A percentile compares a stretch with the other conserved stretches of the same genome.
Conservation (phyloP, 108 stramenopile species). For the Fragilaria crotonensis region DNA sequence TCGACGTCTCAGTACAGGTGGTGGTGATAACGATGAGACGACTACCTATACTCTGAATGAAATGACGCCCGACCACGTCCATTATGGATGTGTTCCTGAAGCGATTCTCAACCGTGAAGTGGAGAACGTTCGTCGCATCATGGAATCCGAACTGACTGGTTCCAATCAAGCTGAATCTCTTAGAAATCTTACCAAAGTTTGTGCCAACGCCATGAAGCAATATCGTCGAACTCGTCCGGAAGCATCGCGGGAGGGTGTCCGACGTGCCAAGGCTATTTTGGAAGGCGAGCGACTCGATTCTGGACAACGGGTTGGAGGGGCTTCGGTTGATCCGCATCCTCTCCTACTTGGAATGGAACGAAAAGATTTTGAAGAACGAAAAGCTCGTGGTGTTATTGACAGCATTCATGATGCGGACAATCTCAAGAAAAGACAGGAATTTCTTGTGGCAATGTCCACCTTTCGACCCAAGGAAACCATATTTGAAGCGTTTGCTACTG, state of each 20-base stretch:
- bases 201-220: constrained; percentile 91
- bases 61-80: constrained; percentile 95
- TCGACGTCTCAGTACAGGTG: constrained; percentile 17
- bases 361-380: constrained; percentile 33
- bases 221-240: constrained; percentile 90
- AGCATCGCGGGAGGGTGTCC: constrained; percentile 75
- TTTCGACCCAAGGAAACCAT: constrained; percentile 97
- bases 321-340: constrained; percentile 68
- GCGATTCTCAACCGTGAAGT: constrained; percentile 84
- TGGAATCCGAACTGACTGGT: constrained; percentile 73
- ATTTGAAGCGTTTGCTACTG: constrained; percentile 92
- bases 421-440: constrained; percentile 63
- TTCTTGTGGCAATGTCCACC: constrained; percentile 73
- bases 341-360: constrained; percentile 54
- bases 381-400: constrained; percentile 24
- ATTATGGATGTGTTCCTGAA: constrained; percentile 95
- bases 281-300: constrained; percentile 67
- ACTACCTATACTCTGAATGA: constrained; percentile 69
- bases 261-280: constrained; percentile 76
- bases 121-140: constrained; percentile 82
- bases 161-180: constrained; percentile 60
- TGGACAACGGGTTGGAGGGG: constrained; percentile 52
- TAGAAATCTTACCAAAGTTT: constrained; percentile 50
- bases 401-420: constrained; percentile 29
- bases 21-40: constrained; percentile 21